Evolutionary conservation across 2,329 filamentous ascomycete species (phyloP), one percentile per base, ranked within the genome.

Genomic region (Drechslerella stenobrocha): DNA sequence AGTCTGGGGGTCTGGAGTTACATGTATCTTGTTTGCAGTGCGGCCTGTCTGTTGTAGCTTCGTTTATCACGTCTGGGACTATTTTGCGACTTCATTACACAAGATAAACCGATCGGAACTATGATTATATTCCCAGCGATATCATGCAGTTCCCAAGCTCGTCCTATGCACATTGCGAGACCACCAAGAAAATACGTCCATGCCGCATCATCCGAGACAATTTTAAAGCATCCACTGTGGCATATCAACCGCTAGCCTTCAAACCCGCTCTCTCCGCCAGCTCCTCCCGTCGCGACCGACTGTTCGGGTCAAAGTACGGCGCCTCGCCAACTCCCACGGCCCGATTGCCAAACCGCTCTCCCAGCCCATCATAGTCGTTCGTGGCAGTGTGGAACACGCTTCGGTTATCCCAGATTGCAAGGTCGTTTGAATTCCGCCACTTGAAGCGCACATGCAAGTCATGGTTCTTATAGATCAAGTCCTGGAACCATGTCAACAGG

Each of bases 341-440:
- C 18, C 83, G 73, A 72, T 83, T 78, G 23, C 81, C 79, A 50
- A 78, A 77, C 47, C 83, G 76, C 23, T 80, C 77, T 0, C 81
- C 82, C 24, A 80, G 77, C 9, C 77, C 78, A 11, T 79, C 79
- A 44, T 86, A 87, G 70, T 87, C 85, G 69, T 82, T 85, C 0
- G 83, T 87, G 0, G 83, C 84, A 34, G 80, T 81, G 70, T 85
- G 83, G 74, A 82, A 84, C 0, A 77, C 80, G 53, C 80, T 81
- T 4, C 83, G 76, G 66, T 87, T 87, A 73, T 88, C 85, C 85
- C 85, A 88, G 70, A 87, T 84, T 1, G 83, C 81, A 2, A 80
- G 73, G 70, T 83, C 81, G 28, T 69, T 69, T 1, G 64, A 57
- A 34, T 63, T 61, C 15, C 51, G 51, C 56, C 64, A 63, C 15